Evolutionary conservation across 306 rosid species (phyloP), one percentile per base, ranked within the genome.

Genomic region (Echinosophora koreensis): DNA sequence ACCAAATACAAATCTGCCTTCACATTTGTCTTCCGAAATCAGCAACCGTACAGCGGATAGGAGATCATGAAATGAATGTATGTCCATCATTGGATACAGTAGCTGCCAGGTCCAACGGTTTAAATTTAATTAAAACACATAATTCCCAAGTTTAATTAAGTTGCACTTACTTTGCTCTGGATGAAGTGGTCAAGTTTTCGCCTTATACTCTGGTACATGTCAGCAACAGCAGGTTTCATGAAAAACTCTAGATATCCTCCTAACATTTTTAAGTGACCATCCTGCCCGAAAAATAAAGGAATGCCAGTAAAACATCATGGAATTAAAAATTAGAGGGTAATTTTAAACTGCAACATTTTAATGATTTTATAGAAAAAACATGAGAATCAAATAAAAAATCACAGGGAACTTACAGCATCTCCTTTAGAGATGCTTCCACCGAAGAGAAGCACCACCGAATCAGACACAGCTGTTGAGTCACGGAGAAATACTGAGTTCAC

Each of bases 401-500:
- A 58, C 51, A 42, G 46, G 74, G 51, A 30, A 83, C 98, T 74
- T 82, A 95, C 97, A 51, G 41, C 63, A 62, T 87, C 92, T 74
- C 97, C 99, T 83, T 79, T 87, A 28, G 81, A 83, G 66, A 92
- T 83, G 82, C 83, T 85, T 79, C 99, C 99, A 73, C 99, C 99
- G 80, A 96, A 91, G 30, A 96, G 88, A 74, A 96, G 98, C 70
- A 92, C 76, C 80, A 83, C 66, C 5, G 99, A 90, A 83, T 95
- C 99, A 77, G 92, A 84, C 49, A 95, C 89, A 46, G 92, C 99
- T 51, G 99, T 92, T 59, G 99, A 90, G 87, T 95, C 99, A 60
- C 97, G 97, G 77, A 95, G 97, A 74, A 95, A 92, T 81, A 95
- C 89, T 42, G 99, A 92, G 86, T 95, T 92, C 92, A 95, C 98